Percentiles rank a stretch among this genome's conserved stretches.
Conservation (phyloP, 148 eudicot species). For the Persicaria tinctoria region DNA sequence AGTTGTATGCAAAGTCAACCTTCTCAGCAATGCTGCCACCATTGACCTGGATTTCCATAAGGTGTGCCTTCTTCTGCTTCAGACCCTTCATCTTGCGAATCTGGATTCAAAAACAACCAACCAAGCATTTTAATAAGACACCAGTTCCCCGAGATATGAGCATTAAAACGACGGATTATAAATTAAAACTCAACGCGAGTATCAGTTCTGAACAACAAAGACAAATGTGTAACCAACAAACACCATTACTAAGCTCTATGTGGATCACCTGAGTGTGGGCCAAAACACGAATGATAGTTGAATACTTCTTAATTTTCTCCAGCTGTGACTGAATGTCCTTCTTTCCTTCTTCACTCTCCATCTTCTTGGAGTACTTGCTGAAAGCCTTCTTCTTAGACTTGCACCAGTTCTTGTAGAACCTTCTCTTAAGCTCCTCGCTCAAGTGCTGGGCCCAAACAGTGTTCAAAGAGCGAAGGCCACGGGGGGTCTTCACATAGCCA, state of each 20-base stretch:
- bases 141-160: no score
- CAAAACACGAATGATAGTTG: slow-evolving; percentile 47
- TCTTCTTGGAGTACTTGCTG: slow-evolving; percentile 55
- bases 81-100: slow-evolving; percentile 59
- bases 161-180: no score
- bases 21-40: slow-evolving; percentile 57
- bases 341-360: slow-evolving; percentile 54
- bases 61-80: slow-evolving; percentile 73
- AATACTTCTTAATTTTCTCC: slow-evolving; percentile 60
- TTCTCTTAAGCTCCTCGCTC: slow-evolving; percentile 59
- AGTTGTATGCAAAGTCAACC: slow-evolving; percentile 59
- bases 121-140: no score
- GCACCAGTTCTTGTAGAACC: slow-evolving; percentile 77
- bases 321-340: slow-evolving; percentile 49
- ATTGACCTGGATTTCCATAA: slow-evolving; percentile 76
- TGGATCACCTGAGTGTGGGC: slow-evolving; percentile 72
- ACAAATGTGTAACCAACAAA: no score
- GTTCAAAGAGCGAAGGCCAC: slow-evolving; percentile 52
- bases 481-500: slow-evolving; percentile 66
- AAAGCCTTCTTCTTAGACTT: slow-evolving; percentile 73
- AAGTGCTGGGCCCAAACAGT: slow-evolving; percentile 81
- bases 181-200: no score
- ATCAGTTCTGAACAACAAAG: no score
- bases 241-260: no score
- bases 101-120: neutral